Evolutionary conservation across 2,329 filamentous ascomycete species (phyloP).

Genomic region (Trematosphaeria pertusa): DNA sequence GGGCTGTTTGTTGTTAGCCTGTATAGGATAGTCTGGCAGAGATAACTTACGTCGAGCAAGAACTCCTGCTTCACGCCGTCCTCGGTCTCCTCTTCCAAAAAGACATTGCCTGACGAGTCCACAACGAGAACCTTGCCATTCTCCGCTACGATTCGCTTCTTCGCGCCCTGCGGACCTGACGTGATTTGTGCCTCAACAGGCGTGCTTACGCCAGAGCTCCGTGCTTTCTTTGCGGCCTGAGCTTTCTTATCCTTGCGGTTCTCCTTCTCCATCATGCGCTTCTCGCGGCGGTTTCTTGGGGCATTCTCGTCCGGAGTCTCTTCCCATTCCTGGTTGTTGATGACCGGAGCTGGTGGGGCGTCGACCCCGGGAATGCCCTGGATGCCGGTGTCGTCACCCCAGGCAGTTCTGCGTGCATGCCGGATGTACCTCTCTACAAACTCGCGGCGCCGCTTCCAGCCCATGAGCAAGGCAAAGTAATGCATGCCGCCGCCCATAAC

Average conservation of each 20-base stretch:
- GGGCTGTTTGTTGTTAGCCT: conserved; percentile 59
- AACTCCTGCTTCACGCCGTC: conserved; percentile 85
- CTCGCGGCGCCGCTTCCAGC: conserved; percentile 87
- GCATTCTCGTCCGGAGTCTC: conserved; percentile 62
- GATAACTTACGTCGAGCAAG: conserved; percentile 78
- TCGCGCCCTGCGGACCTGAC: conserved; percentile 72
- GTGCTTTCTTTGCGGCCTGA: conserved; percentile 63
- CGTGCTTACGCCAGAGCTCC: conserved; percentile 61
- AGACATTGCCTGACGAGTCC: conserved; percentile 90
- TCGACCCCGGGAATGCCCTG: conserved; percentile 68
- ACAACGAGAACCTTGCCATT: conserved; percentile 96
- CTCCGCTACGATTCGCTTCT: conserved; percentile 88
- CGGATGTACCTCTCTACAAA: conserved; percentile 92
- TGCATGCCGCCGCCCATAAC: conserved; percentile 84
- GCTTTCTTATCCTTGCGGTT: conserved; percentile 67
- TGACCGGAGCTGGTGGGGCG: conserved; percentile 47
- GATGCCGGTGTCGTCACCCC: conserved; percentile 79
- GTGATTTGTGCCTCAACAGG: conserved; percentile 60
- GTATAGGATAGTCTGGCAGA: neutral
- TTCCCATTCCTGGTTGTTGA: conserved; percentile 39
- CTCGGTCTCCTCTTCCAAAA: conserved; percentile 88
- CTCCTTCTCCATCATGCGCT: conserved; percentile 87
- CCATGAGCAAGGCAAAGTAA: conserved; percentile 83
- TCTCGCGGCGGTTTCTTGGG: conserved; percentile 78
- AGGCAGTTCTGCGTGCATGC: conserved; percentile 85